A percentile compares a stretch with the other conserved stretches of the same genome.
Evolutionary conservation across 208 protist species (phyloP).

Genomic region (Acanthamoeba healyi): DNA sequence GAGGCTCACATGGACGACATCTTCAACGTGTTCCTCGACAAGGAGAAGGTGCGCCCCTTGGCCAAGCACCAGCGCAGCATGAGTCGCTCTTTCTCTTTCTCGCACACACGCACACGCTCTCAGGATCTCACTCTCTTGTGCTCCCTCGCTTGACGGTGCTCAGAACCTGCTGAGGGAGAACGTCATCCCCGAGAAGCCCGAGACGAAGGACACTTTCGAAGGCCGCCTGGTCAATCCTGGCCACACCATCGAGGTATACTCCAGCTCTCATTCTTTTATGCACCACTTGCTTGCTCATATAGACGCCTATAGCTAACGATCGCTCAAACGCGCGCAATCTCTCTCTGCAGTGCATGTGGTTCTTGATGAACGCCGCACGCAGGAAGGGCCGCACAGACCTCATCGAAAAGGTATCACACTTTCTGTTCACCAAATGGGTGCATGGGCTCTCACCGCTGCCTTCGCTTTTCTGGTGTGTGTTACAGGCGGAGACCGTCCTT

Average conservation of each 20-base stretch:
- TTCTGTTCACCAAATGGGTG: too few species aligned
- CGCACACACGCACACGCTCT: background rate
- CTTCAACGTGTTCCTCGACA: background rate
- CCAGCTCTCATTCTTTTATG: background rate
- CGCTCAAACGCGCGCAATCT: too few species aligned
- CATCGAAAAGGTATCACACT: background rate
- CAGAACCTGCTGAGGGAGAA: background rate
- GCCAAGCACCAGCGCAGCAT: too few species aligned
- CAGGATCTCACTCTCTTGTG: background rate
- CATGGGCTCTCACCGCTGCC: too few species aligned
- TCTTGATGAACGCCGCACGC: background rate
- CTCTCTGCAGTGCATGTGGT: constrained; percentile 5
- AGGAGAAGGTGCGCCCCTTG: background rate
- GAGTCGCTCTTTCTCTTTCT: background rate
- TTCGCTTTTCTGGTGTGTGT: background rate
- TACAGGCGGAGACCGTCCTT: background rate
- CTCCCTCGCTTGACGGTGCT: too few species aligned
- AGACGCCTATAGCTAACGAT: too few species aligned
- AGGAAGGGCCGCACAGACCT: constrained; percentile 6
- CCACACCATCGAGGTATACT: constrained; percentile 52
- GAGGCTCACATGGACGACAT: constrained; percentile 3
- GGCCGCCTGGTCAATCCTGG: constrained; percentile 67
- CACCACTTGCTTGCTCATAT: background rate
- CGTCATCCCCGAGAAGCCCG: background rate
- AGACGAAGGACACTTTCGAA: constrained; percentile 60